These are phyloP conservation scores for Fagus sylvatica DNA, from an alignment of 306 rosid species.

Conservation along the genomic window DNA sequence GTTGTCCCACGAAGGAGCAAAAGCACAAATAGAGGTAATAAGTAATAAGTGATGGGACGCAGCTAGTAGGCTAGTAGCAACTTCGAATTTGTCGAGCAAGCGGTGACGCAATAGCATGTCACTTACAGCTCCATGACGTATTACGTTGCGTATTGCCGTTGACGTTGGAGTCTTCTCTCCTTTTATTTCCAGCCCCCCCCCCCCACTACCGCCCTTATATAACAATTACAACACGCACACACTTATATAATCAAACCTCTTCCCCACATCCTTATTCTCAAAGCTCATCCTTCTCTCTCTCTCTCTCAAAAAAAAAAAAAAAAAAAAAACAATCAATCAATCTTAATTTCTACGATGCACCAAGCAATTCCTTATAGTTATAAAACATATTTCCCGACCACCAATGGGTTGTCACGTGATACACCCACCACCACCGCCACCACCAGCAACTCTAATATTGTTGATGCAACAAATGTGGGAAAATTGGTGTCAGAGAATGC, in stretches of 20 bases:
- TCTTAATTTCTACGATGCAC: conserved; percentile 43
- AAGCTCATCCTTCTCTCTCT: conserved; percentile 8
- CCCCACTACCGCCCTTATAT: background rate
- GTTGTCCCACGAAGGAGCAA: too few relatives aligned
- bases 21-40: too few relatives aligned
- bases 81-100: conserved; percentile 43
- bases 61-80: conserved; percentile 13
- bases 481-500: conserved; percentile 66
- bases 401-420: conserved; percentile 22
- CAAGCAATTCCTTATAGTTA: conserved; percentile 74
- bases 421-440: conserved; percentile 9
- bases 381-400: conserved; percentile 28
- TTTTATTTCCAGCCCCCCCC: conserved; percentile 28
- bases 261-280: background rate
- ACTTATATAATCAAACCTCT: background rate
- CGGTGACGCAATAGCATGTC: conserved; percentile 44
- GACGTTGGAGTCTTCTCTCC: conserved; percentile 53
- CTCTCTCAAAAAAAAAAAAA: background rate
- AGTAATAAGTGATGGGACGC: background rate
- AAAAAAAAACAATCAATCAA: background rate
- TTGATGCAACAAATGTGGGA: background rate
- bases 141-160: conserved; percentile 53
- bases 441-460: background rate
- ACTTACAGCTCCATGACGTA: conserved; percentile 54
- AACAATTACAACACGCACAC: background rate